Evolutionary conservation across 306 rosid species (phyloP), one percentile per base, ranked within the genome.

Genomic region (Trifolium repens): DNA sequence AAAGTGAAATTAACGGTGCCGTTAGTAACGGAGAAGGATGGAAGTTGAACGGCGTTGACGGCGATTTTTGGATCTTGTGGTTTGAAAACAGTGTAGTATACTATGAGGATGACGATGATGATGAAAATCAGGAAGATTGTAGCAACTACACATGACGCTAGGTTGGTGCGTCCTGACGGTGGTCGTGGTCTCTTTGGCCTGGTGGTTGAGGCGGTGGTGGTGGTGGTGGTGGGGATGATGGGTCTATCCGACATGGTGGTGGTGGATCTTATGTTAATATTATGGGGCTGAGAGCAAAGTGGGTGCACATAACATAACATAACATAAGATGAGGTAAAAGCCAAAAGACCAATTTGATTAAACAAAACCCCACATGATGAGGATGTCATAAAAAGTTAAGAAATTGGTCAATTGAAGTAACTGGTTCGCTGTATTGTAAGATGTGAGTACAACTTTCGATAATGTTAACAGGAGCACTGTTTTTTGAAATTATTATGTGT

Each of bases 101-200:
- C 90, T 47, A 94, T 91, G 73, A 88, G 83, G 72, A 81, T 37
- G 72, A 91, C 81, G 72, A 94, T 94, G 49, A 91, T 12, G 14
- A 94, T 32, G 86, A 94, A 91, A 55, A 90, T 71, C 5, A 94
- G 78, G 91, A 91, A 94, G 83, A 94, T 84, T 30, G 94, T 86
- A 60, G 98, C 98, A 0, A 91, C 98, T 0, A 89, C 79, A 71
- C 98, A 94, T 0, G 98, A 94, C 15, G 98, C 98, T 2, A 94
- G 81, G 91, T 90, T 94, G 1, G 97, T 89, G 3, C 97, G 89
- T 3, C 98, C 98, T 0, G 96, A 93, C 0, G 90, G 90, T 5
- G 90, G 92, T 11, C 85, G 83, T 8, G 94, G 94, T 47, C 88
- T 83, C 49, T 65, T 81, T 17, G 81, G 53, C 40, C 72, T 64